Evolutionary conservation across 176 grass and related monocot species (phyloP).

Genomic region (Carex cristatella): DNA sequence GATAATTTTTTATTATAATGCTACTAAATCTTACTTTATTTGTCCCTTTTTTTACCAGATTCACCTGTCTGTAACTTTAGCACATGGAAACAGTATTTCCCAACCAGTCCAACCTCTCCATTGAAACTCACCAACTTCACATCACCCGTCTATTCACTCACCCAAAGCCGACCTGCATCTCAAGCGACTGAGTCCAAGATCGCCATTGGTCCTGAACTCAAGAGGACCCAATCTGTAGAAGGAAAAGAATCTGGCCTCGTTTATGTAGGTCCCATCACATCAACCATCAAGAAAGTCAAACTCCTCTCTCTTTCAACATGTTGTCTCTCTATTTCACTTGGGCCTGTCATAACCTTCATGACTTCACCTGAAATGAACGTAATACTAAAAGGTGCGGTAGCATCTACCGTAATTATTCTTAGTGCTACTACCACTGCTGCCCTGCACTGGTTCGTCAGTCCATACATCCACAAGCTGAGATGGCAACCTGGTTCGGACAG

Average conservation of each 20-base stretch:
- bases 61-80: constrained; percentile 9
- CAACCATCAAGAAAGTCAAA: constrained; percentile 98
- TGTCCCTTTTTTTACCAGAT: neutral
- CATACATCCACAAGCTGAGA: constrained; percentile 95
- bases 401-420: constrained; percentile 87
- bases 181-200: constrained; percentile 55
- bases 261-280: constrained; percentile 86
- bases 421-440: constrained; percentile 80
- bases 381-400: constrained; percentile 86
- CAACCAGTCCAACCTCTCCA: constrained; percentile 7
- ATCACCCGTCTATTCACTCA: constrained; percentile 16
- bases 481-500: constrained; percentile 87
- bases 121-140: constrained; percentile 7
- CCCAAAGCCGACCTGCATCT: constrained; percentile 29
- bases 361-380: constrained; percentile 94
- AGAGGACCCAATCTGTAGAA: constrained; percentile 35
- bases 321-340: constrained; percentile 83
- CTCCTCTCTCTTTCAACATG: constrained; percentile 94
- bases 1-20: neutral
- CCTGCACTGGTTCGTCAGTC: constrained; percentile 93
- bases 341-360: constrained; percentile 99
- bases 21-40: constrained; percentile 5
- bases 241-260: constrained; percentile 45
- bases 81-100: constrained; percentile 10
- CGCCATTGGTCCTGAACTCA: constrained; percentile 69